Evolutionary conservation across 768 basidiomycete species (phyloP), one percentile per base, ranked within the genome.

Genomic region (Asterophora parasitica): DNA sequence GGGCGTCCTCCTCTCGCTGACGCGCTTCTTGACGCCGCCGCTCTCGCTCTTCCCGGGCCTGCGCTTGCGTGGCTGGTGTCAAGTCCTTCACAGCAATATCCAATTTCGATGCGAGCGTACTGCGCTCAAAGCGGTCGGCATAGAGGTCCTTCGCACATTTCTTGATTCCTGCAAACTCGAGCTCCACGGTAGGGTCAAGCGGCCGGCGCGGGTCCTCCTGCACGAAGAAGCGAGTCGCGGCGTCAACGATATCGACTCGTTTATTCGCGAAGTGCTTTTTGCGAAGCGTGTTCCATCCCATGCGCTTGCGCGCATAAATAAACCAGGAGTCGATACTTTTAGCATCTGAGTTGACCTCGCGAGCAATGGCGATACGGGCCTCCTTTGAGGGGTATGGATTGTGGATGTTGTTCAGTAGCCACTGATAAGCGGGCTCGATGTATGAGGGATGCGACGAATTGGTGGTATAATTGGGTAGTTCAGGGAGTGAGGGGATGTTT

Each of bases 261-360:
- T 63, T 67, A 37, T 68, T 65, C 0, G 51, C 34, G 46, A 71
- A 76, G 12, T 54, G 60, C 0, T 43, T 37, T 39, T 61, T 65
- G 1, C 74, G 69, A 0, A 79, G 42, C 0, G 45, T 11, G 7
- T 71, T 79, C 80, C 79, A 82, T 0, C 79, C 79, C 0, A 80
- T 79, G 0, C 77, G 70, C 15, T 71, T 72, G 1, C 79, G 70
- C 1, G 61, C 65, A 5, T 72, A 69, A n/a, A 67, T 52, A 26
- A 81, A 81, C 80, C 80, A 81, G 0, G 57, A 52, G 31, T 72
- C 70, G 38, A 81, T 44, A 0, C 68, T 65, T 35, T 56, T 65
- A 2, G 61, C 1, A 0, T 54, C 51, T 16, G 28, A 64, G 0
- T 58, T 52, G 0, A 69, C 57, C 4, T 57, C 42, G 0, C 11